Percentiles rank a stretch among this genome's conserved stretches.
phyloP scores from a whole-genome alignment of 805 yeast genomes.

The Naumovozyma baii region DNA sequence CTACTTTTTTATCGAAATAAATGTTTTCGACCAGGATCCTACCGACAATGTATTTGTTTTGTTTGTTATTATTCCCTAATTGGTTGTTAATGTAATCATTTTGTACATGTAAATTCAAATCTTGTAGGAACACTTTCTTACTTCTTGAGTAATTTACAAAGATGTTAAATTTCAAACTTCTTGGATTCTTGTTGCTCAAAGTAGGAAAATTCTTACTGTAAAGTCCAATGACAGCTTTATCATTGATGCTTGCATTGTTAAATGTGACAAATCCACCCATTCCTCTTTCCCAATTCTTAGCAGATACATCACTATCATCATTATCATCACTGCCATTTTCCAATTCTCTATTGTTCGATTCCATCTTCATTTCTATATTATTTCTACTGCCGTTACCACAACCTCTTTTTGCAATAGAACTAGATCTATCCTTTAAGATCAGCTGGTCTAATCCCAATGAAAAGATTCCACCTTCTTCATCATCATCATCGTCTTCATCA shows the following conservation, averaged over 20 bases:
- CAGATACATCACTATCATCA: neutral
- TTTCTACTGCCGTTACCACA: neutral
- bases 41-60: slow-evolving; percentile 42
- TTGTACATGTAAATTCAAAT: slow-evolving; percentile 15
- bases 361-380: neutral
- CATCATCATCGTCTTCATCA: slow-evolving; percentile 1
- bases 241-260: neutral
- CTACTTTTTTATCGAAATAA: slow-evolving; percentile 57
- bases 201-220: slow-evolving; percentile 23
- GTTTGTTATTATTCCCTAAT: neutral
- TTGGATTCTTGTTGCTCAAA: slow-evolving; percentile 22
- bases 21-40: slow-evolving; percentile 71
- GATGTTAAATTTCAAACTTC: slow-evolving; percentile 21
- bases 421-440: neutral
- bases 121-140: slow-evolving; percentile 21
- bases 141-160: slow-evolving; percentile 21
- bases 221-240: slow-evolving; percentile 15
- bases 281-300: neutral
- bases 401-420: neutral
- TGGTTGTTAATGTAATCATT: slow-evolving; percentile 1
- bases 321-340: neutral
- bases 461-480: slow-evolving; percentile 1
- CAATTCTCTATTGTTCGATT: neutral
- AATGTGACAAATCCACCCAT: neutral
- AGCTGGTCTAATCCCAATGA: slow-evolving; percentile 1